Conservation (phyloP, 2,329 filamentous ascomycete genomes). For the Drechslera avenae region DNA sequence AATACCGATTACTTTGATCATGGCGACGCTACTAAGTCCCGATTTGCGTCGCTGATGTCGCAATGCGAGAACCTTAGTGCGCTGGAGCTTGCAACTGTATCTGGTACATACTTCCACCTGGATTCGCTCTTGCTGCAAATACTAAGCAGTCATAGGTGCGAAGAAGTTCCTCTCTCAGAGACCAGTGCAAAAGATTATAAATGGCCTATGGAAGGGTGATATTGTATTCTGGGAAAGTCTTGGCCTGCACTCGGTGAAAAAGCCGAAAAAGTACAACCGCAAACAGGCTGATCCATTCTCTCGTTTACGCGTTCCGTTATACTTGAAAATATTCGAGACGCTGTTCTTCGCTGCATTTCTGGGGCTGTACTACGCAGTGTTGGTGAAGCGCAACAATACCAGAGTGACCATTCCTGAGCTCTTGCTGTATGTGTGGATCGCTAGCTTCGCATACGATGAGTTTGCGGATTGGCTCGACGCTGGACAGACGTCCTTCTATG, state of each 20-base stretch:
- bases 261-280: constrained; percentile 75
- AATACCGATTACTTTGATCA: constrained; percentile 32
- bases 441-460: constrained; percentile 86
- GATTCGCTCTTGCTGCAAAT: background rate
- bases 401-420: constrained; percentile 72
- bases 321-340: constrained; percentile 83
- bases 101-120: constrained; percentile 51
- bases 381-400: constrained; percentile 72
- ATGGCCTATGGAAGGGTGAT: constrained; percentile 80
- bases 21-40: constrained; percentile 40
- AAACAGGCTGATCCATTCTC: constrained; percentile 56
- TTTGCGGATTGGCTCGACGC: constrained; percentile 74
- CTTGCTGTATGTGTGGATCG: constrained; percentile 82
- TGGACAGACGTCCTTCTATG: constrained; percentile 71
- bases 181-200: constrained; percentile 81
- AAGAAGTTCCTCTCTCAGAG: constrained; percentile 84
- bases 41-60: constrained; percentile 67
- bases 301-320: constrained; percentile 77
- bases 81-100: constrained; percentile 82
- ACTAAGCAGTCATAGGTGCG: constrained; percentile 49
- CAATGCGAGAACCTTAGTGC: constrained; percentile 82
- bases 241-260: constrained; percentile 74
- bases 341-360: constrained; percentile 79
- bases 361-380: constrained; percentile 81
- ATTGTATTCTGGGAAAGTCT: constrained; percentile 86